phyloP scores from a whole-genome alignment of 2,329 filamentous ascomycete species.

The Chaetomiaceae sp. region DNA sequence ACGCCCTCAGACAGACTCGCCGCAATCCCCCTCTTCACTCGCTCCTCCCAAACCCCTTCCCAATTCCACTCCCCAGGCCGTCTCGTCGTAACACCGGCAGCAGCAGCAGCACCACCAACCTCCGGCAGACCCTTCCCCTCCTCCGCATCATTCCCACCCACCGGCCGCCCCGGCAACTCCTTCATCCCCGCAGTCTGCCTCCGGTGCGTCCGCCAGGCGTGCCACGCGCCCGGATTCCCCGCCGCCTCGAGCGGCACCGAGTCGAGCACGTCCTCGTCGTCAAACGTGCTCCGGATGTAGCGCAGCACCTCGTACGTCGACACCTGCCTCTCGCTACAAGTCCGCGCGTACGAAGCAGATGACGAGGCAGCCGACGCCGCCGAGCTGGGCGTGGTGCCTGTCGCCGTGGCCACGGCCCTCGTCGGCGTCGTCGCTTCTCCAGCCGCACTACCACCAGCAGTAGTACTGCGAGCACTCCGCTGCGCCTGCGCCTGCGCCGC shows the following conservation, averaged over 20 bases:
- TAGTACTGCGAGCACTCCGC: slow-evolving; percentile 11
- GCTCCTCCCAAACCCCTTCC: slow-evolving; percentile 93
- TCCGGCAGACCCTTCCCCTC: background rate
- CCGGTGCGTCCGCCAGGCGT: slow-evolving; percentile 80
- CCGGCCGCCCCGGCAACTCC: slow-evolving; percentile 23
- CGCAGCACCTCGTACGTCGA: slow-evolving; percentile 66
- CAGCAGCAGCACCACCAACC: background rate
- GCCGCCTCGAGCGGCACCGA: slow-evolving; percentile 74
- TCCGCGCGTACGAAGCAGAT: slow-evolving; percentile 37
- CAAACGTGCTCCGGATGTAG: slow-evolving; percentile 81
- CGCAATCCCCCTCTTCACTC: slow-evolving; percentile 74
- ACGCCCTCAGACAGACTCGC: slow-evolving; percentile 74
- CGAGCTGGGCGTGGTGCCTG: slow-evolving; percentile 10
- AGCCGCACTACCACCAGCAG: background rate
- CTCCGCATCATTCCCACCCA: background rate
- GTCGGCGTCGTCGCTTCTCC: slow-evolving; percentile 3
- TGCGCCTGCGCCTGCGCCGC: slow-evolving; percentile 32
- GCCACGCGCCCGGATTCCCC: slow-evolving; percentile 87
- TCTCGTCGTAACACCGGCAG: slow-evolving; percentile 30
- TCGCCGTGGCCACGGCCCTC: slow-evolving; percentile 14
- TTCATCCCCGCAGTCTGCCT: slow-evolving; percentile 33
- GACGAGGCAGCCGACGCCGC: slow-evolving; percentile 19
- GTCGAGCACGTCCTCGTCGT: slow-evolving; percentile 72
- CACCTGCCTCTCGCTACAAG: slow-evolving; percentile 29
- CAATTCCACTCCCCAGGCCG: slow-evolving; percentile 90